Base-by-base conservation (phyloP, 169 alveolate genomes). In the Cryptosporidium baileyi region DNA sequence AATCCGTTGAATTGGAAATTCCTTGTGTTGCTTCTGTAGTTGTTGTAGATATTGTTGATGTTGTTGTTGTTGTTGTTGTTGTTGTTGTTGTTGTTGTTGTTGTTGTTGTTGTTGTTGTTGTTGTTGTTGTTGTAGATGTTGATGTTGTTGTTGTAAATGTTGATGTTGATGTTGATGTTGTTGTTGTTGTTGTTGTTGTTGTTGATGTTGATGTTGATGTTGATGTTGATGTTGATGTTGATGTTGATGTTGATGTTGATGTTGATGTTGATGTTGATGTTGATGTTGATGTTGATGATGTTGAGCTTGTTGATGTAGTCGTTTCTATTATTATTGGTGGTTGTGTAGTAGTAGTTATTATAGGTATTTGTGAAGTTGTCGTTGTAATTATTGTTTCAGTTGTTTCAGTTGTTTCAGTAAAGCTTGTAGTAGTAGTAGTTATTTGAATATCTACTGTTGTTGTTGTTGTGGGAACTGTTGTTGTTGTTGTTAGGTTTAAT, bases 401-500 rank as follows among this genome's bases (percentile, higher is more conserved):
- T 11, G 60, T 24, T 3, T 49, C 38, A 1, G 82, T 74, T 4
- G 82, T 74, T 1, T 54, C 45, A 0, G 26, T 54, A 17, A 2
- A 0, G 6, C 41, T 47, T 0, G 49, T 65, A 17, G 82, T 65
- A 30, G 82, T 34, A 17, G 59, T 49, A 0, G 49, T 47, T 0
- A 26, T 36, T 28, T 52, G 52, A 2, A 24, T 3, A 2, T n/a
- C 40, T 0, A 32, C 43, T 52, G 82, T 36, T 3, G 61, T 38
- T n/a, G 49, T 19, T 1, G 49, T 67, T 0, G 82, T 44, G 19
- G 47, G 26, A 5, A 26, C 28, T 24, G 51, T 1, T 0, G 45
- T 54, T 0, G 67, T 67, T 6, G 80, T 63, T 63, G 80, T 34
- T 40, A 45, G 47, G 47, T 65, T 65, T 45, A 65, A 65, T 44